Percentiles rank a stretch among this genome's conserved stretches.
Conservation (phyloP, 306 rosid genomes). For the Dalbergia cultrata region DNA sequence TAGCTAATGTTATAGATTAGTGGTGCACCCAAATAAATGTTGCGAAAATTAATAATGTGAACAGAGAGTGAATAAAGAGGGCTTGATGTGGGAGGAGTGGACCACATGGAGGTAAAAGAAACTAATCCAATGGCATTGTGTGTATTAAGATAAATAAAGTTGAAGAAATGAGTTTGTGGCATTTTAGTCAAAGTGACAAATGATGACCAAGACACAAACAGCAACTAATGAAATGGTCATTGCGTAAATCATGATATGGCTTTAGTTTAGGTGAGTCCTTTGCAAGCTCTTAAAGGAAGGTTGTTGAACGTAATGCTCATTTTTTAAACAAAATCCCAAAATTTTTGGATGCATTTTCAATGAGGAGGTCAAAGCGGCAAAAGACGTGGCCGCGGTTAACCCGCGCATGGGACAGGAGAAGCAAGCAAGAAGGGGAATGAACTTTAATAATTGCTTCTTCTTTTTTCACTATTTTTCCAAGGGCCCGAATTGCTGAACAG, state of each 20-base stretch:
- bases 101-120: constrained; percentile 19
- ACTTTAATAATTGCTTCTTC: too few relatives aligned
- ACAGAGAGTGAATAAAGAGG: constrained; percentile 1
- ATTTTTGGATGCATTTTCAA: background rate
- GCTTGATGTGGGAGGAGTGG: constrained; percentile 19
- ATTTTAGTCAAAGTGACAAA: constrained; percentile 47
- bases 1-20: constrained; percentile 20
- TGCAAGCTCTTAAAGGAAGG: constrained; percentile 1
- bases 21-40: constrained; percentile 11
- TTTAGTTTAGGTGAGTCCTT: constrained; percentile 34
- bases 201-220: constrained; percentile 26
- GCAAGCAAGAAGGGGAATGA: background rate
- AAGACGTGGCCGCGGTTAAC: background rate
- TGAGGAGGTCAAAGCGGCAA: constrained; percentile 26
- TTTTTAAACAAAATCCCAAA: constrained; percentile 44
- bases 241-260: constrained; percentile 25
- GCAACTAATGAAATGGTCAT: constrained; percentile 23
- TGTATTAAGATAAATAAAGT: constrained; percentile 6
- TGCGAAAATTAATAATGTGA: constrained; percentile 35
- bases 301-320: background rate
- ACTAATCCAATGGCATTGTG: background rate
- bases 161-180: constrained; percentile 43
- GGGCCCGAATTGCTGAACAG: background rate
- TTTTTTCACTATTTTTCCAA: background rate
- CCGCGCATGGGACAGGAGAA: background rate